phyloP scores from a whole-genome alignment of 192 early-diverging fungal species.

The Podila clonocystis region DNA sequence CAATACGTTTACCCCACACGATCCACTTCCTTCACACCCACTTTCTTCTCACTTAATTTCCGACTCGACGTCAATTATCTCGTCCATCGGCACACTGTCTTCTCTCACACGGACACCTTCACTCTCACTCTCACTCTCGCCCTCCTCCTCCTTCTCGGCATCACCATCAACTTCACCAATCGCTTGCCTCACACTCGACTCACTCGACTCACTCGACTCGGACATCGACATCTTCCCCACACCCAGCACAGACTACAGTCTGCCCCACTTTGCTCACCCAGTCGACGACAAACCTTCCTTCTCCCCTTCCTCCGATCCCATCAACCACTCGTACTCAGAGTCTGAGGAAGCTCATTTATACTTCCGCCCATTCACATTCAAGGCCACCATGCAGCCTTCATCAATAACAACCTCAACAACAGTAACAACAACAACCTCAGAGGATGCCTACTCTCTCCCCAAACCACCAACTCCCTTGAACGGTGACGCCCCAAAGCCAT shows the following conservation, averaged over 20 bases:
- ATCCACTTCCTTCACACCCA: background rate
- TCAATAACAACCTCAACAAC: background rate
- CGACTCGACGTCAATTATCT: background rate
- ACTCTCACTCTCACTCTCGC: background rate
- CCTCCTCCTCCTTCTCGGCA: background rate
- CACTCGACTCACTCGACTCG: too few relatives aligned
- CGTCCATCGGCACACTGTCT: background rate
- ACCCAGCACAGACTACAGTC: background rate
- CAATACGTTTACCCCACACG: too few relatives aligned
- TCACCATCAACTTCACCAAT: too few relatives aligned
- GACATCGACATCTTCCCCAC: conserved; percentile 7
- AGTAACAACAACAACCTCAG: background rate
- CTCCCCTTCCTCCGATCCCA: background rate
- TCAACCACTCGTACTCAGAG: background rate
- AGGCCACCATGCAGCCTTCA: background rate
- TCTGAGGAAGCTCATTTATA: background rate
- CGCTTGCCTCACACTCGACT: too few relatives aligned
- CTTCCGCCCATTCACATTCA: conserved; percentile 3
- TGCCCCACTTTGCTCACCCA: background rate
- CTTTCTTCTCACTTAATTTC: background rate
- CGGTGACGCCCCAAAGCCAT: conserved; percentile 45
- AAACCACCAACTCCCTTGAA: conserved; percentile 27
- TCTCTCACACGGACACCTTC: too few relatives aligned
- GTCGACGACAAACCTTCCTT: background rate
- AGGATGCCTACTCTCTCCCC: conserved; percentile 15